These are phyloP conservation scores for Herpetomonas samuelpessoai DNA, from an alignment of 208 protist genomes.

Conservation along the genomic window DNA sequence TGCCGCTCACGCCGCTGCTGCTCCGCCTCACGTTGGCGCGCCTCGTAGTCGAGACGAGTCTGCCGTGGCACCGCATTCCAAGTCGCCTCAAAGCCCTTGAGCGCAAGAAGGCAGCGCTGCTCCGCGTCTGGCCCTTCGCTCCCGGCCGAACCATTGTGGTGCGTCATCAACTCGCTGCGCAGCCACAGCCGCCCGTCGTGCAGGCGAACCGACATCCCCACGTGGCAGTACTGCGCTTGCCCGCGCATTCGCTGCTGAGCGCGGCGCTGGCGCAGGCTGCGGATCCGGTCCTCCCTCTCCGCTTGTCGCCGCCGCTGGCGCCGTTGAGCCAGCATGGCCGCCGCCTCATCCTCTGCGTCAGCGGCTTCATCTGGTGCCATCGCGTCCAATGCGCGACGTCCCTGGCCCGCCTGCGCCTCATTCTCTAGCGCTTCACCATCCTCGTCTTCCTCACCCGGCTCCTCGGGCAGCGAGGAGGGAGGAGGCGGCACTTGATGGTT, in stretches of 20 bases:
- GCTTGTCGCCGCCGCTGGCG: background rate
- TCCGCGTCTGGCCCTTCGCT: too few relatives aligned
- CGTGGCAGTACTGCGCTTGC: background rate
- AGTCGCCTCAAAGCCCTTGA: background rate
- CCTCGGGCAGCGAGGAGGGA: background rate
- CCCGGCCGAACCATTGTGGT: too few relatives aligned
- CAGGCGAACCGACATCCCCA: background rate
- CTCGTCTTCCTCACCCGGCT: background rate
- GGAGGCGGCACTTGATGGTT: slow-evolving; percentile 28
- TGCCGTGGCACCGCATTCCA: background rate
- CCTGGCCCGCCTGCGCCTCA: too few relatives aligned
- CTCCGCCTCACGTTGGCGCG: background rate
- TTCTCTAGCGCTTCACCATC: too few relatives aligned
- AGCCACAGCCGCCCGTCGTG: background rate
- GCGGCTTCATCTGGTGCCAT: too few relatives aligned
- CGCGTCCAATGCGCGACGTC: too few relatives aligned
- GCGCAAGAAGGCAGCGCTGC: background rate
- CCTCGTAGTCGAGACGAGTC: background rate
- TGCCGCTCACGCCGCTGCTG: background rate
- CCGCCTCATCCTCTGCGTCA: background rate
- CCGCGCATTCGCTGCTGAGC: background rate
- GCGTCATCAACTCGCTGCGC: background rate
- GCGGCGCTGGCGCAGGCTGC: background rate
- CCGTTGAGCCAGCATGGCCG: background rate
- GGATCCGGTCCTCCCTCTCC: background rate